Evolutionary conservation across 208 protist species (phyloP), one percentile per base, ranked within the genome.

Genomic region (Leishmania guyanensis): DNA sequence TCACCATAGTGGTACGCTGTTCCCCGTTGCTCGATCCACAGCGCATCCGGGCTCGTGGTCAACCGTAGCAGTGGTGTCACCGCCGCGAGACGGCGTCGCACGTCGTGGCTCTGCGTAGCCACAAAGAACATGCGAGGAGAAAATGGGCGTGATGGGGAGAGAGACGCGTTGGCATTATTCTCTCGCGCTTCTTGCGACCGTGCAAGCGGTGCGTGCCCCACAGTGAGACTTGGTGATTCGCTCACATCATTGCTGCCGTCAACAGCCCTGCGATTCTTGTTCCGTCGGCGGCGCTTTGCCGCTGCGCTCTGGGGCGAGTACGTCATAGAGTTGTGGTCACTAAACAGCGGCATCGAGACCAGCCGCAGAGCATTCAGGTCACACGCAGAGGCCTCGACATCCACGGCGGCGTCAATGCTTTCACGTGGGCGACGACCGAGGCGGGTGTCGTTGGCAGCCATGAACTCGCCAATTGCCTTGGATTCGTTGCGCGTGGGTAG

Each of bases 51-150:
- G 58, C 89, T 86, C 46, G 77, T 78, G 10, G 92, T 92, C 51
- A 93, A 78, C 16, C 93, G 90, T 72, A 97, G 88, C 78, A 97
- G 84, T 43, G 88, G 90, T 14, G 92, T 77, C 39, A 77, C 78
- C 0, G 66, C 66, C 16, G 90, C 84, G 14, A 97, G 83, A 26
- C 82, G 84, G 51, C 88, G 78, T 48, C 93, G 90, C 64, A 94
- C 87, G 76, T 97, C 92, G 78, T 95, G 92, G 48, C 87, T 95
- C 75, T 97, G 93, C 48, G 93, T 93, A 1, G 93, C 93, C 12
- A 95, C 86, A 82, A 94, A 95, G 75, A 86, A 88, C 29, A 74
- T 75, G 1, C 85, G 80, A 5, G 75, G 71, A 8, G 43, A 9
- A 53, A 36, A 84, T 5, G 79, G 79, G 20, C 17, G 33, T 12